phyloP scores from a whole-genome alignment of 495 filamentous ascomycete species.

The Daldinia vernicosa region DNA sequence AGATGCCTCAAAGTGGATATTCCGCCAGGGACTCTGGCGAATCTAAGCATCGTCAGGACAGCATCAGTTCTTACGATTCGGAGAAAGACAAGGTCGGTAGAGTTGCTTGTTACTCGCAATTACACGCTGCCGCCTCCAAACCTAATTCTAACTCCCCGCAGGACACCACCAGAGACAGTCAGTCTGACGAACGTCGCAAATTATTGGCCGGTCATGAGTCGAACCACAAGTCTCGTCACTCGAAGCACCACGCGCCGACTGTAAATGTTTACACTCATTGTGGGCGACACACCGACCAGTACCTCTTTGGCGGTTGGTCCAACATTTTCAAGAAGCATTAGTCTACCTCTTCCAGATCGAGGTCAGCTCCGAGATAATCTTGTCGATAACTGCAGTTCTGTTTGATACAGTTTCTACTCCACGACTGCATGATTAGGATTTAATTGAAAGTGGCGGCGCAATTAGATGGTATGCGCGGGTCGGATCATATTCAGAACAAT shows the following conservation, averaged over 20 bases:
- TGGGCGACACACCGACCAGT: slow-evolving; percentile 48
- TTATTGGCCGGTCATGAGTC: slow-evolving; percentile 9
- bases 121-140: background rate
- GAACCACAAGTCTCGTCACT: slow-evolving; percentile 14
- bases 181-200: slow-evolving; percentile 23
- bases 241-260: slow-evolving; percentile 42
- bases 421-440: slow-evolving; percentile 11
- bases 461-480: slow-evolving; percentile 11
- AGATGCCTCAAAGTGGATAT: slow-evolving; percentile 34
- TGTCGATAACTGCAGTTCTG: slow-evolving; percentile 4
- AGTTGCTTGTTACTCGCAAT: background rate
- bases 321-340: slow-evolving; percentile 42
- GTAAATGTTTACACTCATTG: slow-evolving; percentile 49
- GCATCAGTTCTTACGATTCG: slow-evolving; percentile 38
- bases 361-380: background rate
- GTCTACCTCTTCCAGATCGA: background rate
- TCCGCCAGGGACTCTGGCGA: slow-evolving; percentile 24
- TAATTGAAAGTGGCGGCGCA: slow-evolving; percentile 25
- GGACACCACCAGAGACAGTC: slow-evolving; percentile 13
- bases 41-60: slow-evolving; percentile 28
- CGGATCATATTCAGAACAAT: slow-evolving; percentile 11
- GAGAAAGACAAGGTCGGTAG: slow-evolving; percentile 42
- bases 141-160: slow-evolving; percentile 24
- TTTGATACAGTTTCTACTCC: slow-evolving; percentile 26
- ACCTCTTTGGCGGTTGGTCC: slow-evolving; percentile 45